phyloP scores from a whole-genome alignment of 2,329 filamentous ascomycete species.

The Esteya vermicola region DNA sequence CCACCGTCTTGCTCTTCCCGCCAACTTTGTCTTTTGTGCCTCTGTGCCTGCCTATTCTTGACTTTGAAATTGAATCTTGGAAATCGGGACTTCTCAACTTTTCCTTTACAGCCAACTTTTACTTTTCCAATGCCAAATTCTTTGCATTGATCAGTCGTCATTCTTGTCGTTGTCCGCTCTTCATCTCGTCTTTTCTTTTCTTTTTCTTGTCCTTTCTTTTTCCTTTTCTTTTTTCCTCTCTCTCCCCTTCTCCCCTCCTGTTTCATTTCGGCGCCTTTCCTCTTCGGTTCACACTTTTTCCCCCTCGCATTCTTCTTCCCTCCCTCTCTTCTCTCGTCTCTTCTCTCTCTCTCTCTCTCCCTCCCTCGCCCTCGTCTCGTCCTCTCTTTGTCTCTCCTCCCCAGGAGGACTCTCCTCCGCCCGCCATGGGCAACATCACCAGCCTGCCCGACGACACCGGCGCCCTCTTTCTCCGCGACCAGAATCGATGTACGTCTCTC shows the following conservation, averaged over 20 bases:
- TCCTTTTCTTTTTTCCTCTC: neutral
- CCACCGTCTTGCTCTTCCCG: too few relatives aligned
- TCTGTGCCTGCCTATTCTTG: too few relatives aligned
- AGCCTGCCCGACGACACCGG: slow-evolving; percentile 78
- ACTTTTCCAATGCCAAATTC: neutral
- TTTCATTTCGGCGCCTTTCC: neutral
- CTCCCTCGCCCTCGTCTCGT: neutral
- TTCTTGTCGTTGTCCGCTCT: neutral
- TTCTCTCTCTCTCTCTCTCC: neutral
- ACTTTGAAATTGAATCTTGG: too few relatives aligned
- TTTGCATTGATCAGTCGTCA: neutral
- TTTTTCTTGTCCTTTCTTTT: neutral
- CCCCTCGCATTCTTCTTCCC: neutral
- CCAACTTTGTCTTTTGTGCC: too few relatives aligned
- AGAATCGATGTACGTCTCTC: slow-evolving; percentile 57
- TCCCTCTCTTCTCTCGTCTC: neutral
- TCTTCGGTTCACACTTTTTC: neutral
- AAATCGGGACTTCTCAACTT: too few relatives aligned
- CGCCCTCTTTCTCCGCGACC: slow-evolving; percentile 74
- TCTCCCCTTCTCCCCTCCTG: neutral
- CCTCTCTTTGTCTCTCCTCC: neutral
- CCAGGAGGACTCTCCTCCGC: neutral
- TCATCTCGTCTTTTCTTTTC: neutral
- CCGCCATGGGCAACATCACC: slow-evolving; percentile 77
- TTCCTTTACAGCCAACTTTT: too few relatives aligned